Base-by-base conservation (phyloP, 108 stramenopile genomes). In the Pseudonitzschia pungens region DNA sequence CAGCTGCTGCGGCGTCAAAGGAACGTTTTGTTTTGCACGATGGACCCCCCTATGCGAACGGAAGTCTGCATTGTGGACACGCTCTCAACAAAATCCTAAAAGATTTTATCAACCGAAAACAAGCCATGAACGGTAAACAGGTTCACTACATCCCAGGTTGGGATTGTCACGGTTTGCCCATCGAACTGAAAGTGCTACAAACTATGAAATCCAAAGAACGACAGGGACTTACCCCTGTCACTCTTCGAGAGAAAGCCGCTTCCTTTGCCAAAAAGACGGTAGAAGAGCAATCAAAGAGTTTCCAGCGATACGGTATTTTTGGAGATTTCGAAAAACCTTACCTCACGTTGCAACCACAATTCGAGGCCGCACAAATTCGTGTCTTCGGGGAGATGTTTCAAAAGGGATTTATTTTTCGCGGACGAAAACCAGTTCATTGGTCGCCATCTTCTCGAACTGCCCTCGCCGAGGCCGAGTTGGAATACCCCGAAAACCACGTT, bases 1-100 rank as follows among this genome's bases (percentile, higher is more conserved):
- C 50, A 57, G 87, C 89, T 29, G 74, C 72, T n/a, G 48, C 79
- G 45, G 69, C 78, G 14, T 45, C 73, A 45, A 83, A 81, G 10
- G 75, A 77, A 22, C 83, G 92, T 24, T 99, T 93, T 74, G 86
- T 96, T n/a, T 83, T 99, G 44, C 99, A 99, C 83, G 99, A 99
- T 80, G 99, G 99, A 0, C 99, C 99, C 10, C 99, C 99, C 5
- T 99, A 99, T 83, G 99, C 99, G 36, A 99, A 99, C 84, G 99
- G 99, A 28, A 94, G 96, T 73, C 83, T 99, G 44, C 99, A 99
- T 83, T 97, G 96, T 64, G 99, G 99, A 22, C 99, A 99, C 78
- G 96, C 98, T n/a, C 75, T 99, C 43, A 99, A 99, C 86, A 99
- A 99, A 70, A 83, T 97, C 18, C 79, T 98, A 41, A 98, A 99